Conservation (phyloP, 1,284 basidiomycete genomes). For the Heterobasidion irregulare region DNA sequence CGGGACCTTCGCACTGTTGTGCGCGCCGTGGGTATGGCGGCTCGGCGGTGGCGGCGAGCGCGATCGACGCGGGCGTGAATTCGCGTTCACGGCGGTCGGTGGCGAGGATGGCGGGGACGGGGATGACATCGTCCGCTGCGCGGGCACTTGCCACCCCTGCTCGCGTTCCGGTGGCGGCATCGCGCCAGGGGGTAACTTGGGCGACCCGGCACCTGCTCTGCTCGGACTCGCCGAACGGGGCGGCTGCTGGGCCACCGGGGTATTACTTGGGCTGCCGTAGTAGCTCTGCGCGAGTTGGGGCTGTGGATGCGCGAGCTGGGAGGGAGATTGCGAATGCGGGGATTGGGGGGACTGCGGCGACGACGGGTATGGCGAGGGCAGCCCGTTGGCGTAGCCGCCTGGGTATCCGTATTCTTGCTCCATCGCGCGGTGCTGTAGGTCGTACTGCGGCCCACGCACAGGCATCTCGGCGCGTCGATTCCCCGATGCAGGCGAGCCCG, state of each 20-base stretch:
- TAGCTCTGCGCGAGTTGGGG: constrained; percentile 14
- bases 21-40: constrained; percentile 24
- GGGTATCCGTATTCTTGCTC: constrained; percentile 63
- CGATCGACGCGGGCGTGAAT: constrained; percentile 1
- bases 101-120: neutral
- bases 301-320: constrained; percentile 25
- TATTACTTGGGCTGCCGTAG: neutral
- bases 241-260: neutral
- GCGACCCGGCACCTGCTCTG: neutral
- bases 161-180: constrained; percentile 40
- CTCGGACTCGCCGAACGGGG: constrained; percentile 14
- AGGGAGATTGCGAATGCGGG: neutral
- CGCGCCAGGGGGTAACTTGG: constrained; percentile 49
- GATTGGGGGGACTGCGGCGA: constrained; percentile 27
- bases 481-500: constrained; percentile 44
- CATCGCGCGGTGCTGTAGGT: constrained; percentile 87
- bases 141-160: constrained; percentile 19
- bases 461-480: constrained; percentile 77
- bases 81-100: neutral
- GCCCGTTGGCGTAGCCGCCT: constrained; percentile 25
- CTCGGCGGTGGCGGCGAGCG: constrained; percentile 16
- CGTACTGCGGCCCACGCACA: constrained; percentile 84
- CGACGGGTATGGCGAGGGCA: constrained; percentile 17
- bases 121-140: constrained; percentile 5
- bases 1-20: constrained; percentile 30